phyloP scores from a whole-genome alignment of 169 alveolate species.

The Eimeria zaria region DNA sequence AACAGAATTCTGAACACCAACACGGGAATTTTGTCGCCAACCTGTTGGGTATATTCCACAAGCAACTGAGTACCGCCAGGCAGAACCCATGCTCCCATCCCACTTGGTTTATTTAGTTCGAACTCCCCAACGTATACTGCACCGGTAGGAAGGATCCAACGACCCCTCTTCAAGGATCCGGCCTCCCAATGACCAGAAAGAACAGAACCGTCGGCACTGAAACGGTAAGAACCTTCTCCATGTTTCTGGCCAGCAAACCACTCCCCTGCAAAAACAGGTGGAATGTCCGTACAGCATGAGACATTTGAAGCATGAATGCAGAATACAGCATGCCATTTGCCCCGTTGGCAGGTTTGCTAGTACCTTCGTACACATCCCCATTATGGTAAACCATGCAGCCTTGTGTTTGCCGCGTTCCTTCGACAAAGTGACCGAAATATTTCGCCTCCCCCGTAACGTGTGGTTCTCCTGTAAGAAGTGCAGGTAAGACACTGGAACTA shows the following conservation, averaged over 20 bases:
- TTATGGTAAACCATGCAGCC: constrained; percentile 70
- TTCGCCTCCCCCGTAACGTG: constrained; percentile 25
- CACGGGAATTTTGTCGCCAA: not conserved
- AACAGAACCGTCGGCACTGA: constrained; percentile 73
- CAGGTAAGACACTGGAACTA: not conserved
- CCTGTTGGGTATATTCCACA: constrained; percentile 80
- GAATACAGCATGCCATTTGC: not conserved
- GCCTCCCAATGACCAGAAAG: constrained; percentile 73
- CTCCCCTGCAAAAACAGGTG: constrained; percentile 36
- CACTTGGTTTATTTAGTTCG: constrained; percentile 77
- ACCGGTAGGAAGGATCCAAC: constrained; percentile 81
- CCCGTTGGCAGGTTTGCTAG: not conserved
- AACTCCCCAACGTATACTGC: constrained; percentile 69
- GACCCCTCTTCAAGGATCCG: constrained; percentile 76
- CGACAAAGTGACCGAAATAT: constrained; percentile 76
- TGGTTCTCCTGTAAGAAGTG: constrained; percentile 60
- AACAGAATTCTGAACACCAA: not conserved
- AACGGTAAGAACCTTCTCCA: constrained; percentile 78
- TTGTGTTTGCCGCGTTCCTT: constrained; percentile 64
- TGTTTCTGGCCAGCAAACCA: constrained; percentile 81
- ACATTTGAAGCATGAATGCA: not conserved
- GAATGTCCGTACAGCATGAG: not conserved
- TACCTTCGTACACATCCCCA: constrained; percentile 79
- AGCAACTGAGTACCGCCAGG: constrained; percentile 78
- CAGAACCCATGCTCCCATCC: constrained; percentile 80